These are phyloP conservation scores for Picea abies DNA, from an alignment of 83 land plant genomes.

Conservation along the genomic window DNA sequence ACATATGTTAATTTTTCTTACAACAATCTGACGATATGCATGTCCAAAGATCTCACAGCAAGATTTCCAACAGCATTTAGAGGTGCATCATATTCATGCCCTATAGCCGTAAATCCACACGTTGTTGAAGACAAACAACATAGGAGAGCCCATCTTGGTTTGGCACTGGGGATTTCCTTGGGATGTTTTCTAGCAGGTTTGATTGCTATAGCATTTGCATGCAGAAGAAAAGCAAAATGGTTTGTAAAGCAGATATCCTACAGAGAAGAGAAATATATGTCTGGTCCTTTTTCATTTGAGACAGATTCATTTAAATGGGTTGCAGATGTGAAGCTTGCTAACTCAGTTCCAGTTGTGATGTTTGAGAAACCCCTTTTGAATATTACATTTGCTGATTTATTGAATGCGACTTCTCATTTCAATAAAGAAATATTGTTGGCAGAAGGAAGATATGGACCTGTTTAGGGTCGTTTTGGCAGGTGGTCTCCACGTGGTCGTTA, in stretches of 20 bases:
- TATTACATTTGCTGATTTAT: conserved; percentile 81
- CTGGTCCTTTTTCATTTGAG: conserved; percentile 78
- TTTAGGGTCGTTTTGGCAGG: conserved; percentile 81
- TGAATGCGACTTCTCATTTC: conserved; percentile 74
- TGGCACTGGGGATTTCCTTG: conserved; percentile 48
- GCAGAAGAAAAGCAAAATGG: conserved; percentile 40
- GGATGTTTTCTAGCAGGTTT: conserved; percentile 32
- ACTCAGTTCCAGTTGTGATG: conserved; percentile 75
- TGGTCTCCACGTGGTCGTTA: conserved; percentile 77
- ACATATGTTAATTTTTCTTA: conserved; percentile 65
- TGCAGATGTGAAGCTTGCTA: conserved; percentile 68
- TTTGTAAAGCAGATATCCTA: conserved; percentile 47
- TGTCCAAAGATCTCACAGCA: conserved; percentile 18
- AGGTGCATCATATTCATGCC: conserved; percentile 46
- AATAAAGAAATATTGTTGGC: conserved; percentile 68
- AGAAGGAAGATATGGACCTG: conserved; percentile 86
- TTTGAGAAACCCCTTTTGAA: conserved; percentile 96
- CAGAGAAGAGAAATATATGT: conserved; percentile 50
- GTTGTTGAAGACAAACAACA: conserved; percentile 8
- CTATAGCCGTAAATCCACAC: conserved; percentile 53
- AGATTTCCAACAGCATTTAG: conserved; percentile 31
- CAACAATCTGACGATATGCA: conserved; percentile 57
- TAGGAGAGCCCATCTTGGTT: conserved; percentile 27
- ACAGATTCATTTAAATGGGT: conserved; percentile 88
- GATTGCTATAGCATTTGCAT: conserved; percentile 39